Conservation (phyloP, 495 filamentous ascomycete species). For the Talaromyces adpressus region DNA sequence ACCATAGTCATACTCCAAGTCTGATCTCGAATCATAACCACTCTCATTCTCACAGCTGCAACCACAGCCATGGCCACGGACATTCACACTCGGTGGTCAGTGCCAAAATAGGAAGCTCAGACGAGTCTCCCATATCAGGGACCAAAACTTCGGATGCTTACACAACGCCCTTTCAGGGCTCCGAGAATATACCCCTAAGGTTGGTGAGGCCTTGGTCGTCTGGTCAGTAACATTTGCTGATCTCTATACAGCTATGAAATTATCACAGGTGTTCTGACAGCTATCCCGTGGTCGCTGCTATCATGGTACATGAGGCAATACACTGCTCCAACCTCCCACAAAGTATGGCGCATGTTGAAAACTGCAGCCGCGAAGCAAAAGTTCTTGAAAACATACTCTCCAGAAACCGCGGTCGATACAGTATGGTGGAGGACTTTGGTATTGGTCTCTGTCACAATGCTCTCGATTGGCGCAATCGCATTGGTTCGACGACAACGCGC, state of each 20-base stretch:
- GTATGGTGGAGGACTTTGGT: conserved; percentile 7
- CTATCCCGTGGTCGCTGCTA: conserved; percentile 33
- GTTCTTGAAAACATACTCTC: conserved; percentile 5
- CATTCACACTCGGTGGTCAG: conserved; percentile 1
- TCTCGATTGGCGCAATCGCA: not conserved
- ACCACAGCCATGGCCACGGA: not conserved
- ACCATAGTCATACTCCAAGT: conserved; percentile 21
- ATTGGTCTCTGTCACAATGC: conserved; percentile 5
- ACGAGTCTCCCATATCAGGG: not conserved
- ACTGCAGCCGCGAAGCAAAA: conserved; percentile 5
- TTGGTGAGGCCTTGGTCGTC: conserved; percentile 6
- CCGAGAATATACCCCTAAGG: conserved; percentile 4
- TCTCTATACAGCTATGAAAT: conserved; percentile 23
- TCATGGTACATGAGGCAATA: conserved; percentile 34
- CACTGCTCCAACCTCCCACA: conserved; percentile 14
- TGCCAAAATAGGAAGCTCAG: not conserved
- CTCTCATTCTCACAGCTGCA: conserved; percentile 1
- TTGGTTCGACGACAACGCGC: conserved; percentile 5
- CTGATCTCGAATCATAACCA: conserved; percentile 11
- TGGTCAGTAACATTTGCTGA: conserved; percentile 11
- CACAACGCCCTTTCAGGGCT: conserved; percentile 1
- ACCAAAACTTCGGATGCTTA: conserved; percentile 7
- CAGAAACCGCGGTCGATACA: conserved; percentile 8
- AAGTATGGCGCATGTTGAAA: conserved; percentile 10
- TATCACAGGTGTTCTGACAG: conserved; percentile 22